Evolutionary conservation across 2,329 filamentous ascomycete species (phyloP).

Genomic region (Diaporthe citri): DNA sequence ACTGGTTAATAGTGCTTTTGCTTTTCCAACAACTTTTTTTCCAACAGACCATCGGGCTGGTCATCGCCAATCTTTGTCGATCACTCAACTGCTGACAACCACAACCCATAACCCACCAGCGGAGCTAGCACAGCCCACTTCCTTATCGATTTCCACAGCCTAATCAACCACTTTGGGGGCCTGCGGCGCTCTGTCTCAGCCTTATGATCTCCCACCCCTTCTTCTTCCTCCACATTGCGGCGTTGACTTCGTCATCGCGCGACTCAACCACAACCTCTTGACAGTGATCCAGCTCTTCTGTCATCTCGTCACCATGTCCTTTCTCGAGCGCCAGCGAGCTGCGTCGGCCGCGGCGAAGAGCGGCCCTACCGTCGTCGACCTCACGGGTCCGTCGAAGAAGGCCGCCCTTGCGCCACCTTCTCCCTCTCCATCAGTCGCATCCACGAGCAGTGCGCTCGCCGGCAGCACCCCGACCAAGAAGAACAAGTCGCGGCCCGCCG

Average conservation of each 20-base stretch:
- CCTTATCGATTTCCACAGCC: constrained; percentile 10
- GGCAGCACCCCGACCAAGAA: constrained; percentile 71
- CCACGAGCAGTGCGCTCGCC: constrained; percentile 61
- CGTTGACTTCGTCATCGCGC: constrained; percentile 31
- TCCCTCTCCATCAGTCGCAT: constrained; percentile 70
- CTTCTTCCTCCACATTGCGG: constrained; percentile 21
- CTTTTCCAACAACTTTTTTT: background rate
- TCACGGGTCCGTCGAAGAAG: constrained; percentile 59
- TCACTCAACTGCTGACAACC: background rate
- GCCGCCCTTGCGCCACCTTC: constrained; percentile 68
- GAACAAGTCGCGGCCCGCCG: constrained; percentile 67
- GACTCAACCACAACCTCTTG: constrained; percentile 8
- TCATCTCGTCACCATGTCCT: constrained; percentile 63
- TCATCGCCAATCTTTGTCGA: constrained; percentile 8
- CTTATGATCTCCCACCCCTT: constrained; percentile 21
- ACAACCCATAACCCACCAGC: background rate
- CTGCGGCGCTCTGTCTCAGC: constrained; percentile 36
- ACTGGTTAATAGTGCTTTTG: background rate
- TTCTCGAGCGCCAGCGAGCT: constrained; percentile 75
- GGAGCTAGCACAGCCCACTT: constrained; percentile 31
- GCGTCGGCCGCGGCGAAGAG: constrained; percentile 72
- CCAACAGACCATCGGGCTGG: background rate
- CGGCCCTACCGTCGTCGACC: constrained; percentile 60
- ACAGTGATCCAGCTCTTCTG: constrained; percentile 27
- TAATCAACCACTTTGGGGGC: constrained; percentile 29